phyloP scores from a whole-genome alignment of 768 basidiomycete species.

The Amanita muscaria region DNA sequence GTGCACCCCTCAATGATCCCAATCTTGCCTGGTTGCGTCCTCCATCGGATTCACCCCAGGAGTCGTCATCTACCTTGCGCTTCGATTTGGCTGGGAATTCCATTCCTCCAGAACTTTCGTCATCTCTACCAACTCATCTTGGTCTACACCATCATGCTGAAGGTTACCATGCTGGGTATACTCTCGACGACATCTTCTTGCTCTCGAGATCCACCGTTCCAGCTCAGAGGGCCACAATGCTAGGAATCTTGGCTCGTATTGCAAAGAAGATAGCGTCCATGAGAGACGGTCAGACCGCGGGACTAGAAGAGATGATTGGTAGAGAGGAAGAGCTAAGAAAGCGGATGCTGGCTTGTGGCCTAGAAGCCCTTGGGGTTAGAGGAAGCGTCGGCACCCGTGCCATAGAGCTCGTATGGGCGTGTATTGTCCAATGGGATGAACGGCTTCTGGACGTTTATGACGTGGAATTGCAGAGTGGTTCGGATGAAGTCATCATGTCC shows the following conservation, averaged over 20 bases:
- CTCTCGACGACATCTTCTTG: conserved; percentile 75
- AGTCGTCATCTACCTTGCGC: conserved; percentile 38
- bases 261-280: conserved; percentile 27
- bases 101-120: conserved; percentile 46
- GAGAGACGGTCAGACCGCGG: conserved; percentile 26
- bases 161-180: conserved; percentile 75
- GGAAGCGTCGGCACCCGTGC: conserved; percentile 62
- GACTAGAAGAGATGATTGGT: conserved; percentile 27
- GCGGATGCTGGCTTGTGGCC: conserved; percentile 56
- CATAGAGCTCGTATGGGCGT: conserved; percentile 67
- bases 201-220: conserved; percentile 75
- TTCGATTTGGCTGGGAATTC: conserved; percentile 73
- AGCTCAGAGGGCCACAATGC: conserved; percentile 77
- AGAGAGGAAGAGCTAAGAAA: conserved; percentile 44
- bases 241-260: conserved; percentile 60
- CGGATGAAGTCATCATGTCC: conserved; percentile 23
- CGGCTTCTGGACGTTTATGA: conserved; percentile 27
- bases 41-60: conserved; percentile 18
- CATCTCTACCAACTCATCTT: conserved; percentile 67
- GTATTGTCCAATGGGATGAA: conserved; percentile 59
- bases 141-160: conserved; percentile 91
- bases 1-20: conserved; percentile 57
- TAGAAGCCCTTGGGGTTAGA: conserved; percentile 55
- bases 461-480: conserved; percentile 35
- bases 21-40: conserved; percentile 71